Conservation (phyloP, 2,329 filamentous ascomycete species). For the Fusarium sublunatum region DNA sequence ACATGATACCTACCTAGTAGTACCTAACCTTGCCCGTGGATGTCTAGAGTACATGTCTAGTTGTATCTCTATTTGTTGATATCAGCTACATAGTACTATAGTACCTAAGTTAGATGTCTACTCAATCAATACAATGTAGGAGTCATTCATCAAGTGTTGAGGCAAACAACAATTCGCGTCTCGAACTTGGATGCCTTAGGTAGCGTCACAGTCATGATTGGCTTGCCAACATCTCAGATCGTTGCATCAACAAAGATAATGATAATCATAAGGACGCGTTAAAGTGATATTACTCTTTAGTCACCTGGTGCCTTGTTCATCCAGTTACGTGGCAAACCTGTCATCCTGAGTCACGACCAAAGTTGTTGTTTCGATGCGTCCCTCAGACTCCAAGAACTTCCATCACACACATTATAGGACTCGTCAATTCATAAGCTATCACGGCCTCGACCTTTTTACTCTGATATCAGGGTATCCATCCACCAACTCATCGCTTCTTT, state of each 20-base stretch:
- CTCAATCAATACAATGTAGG: too few species aligned
- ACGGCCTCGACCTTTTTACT: conserved; percentile 17
- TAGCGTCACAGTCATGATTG: neutral
- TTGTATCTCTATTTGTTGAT: too few species aligned
- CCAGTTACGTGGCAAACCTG: neutral
- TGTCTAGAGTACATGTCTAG: too few species aligned
- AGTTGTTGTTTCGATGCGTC: neutral
- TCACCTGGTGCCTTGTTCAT: too few species aligned
- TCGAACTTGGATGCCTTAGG: neutral
- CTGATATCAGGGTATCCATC: conserved; percentile 30
- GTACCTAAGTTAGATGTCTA: too few species aligned
- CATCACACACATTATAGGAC: neutral
- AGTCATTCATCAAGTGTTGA: too few species aligned
- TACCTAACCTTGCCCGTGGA: too few species aligned
- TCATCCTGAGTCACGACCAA: neutral
- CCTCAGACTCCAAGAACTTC: neutral
- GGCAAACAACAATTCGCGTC: too few species aligned
- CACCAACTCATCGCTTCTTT: conserved; percentile 8
- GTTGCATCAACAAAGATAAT: neutral
- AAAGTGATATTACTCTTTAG: neutral
- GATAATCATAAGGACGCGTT: neutral
- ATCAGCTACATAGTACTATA: too few species aligned
- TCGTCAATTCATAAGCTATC: conserved; percentile 8
- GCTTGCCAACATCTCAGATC: neutral
- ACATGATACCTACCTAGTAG: too few species aligned